Percentiles rank a stretch among this genome's conserved stretches.
phyloP scores from a whole-genome alignment of 257 asterid species.

The Lithospermum erythrorhizon region DNA sequence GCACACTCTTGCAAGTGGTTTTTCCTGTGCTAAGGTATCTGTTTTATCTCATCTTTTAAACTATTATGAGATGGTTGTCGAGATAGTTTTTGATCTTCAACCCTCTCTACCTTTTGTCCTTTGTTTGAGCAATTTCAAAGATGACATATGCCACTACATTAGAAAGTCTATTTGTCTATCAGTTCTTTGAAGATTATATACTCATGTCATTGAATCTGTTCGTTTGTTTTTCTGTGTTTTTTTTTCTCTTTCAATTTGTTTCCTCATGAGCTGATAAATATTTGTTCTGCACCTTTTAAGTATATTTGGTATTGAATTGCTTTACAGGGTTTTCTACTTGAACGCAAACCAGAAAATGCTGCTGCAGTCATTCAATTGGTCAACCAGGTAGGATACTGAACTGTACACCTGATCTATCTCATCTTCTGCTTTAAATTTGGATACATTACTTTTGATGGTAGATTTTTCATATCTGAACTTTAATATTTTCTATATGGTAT shows the following conservation, averaged over 20 bases:
- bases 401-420: neutral
- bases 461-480: too few relatives aligned
- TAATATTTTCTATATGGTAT: too few relatives aligned
- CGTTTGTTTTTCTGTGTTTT: too few relatives aligned
- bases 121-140: neutral
- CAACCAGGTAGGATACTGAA: slow-evolving; percentile 36
- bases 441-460: too few relatives aligned
- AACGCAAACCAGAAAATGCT: slow-evolving; percentile 59
- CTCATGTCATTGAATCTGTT: neutral
- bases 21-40: slow-evolving; percentile 93
- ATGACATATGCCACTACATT: too few relatives aligned
- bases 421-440: neutral
- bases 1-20: slow-evolving; percentile 64
- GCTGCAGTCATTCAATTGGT: slow-evolving; percentile 63
- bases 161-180: too few relatives aligned
- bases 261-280: slow-evolving; percentile 3
- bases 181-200: neutral
- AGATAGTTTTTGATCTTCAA: too few relatives aligned
- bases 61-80: neutral
- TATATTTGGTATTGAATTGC: neutral
- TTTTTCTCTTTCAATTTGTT: neutral
- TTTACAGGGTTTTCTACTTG: slow-evolving; percentile 71
- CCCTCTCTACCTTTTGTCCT: neutral
- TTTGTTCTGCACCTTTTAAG: neutral
- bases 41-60: slow-evolving; percentile 6